A percentile compares a stretch with the other conserved stretches of the same genome.
phyloP scores from a whole-genome alignment of 2,329 filamentous ascomycete genomes.

The Colletotrichum shisoi region DNA sequence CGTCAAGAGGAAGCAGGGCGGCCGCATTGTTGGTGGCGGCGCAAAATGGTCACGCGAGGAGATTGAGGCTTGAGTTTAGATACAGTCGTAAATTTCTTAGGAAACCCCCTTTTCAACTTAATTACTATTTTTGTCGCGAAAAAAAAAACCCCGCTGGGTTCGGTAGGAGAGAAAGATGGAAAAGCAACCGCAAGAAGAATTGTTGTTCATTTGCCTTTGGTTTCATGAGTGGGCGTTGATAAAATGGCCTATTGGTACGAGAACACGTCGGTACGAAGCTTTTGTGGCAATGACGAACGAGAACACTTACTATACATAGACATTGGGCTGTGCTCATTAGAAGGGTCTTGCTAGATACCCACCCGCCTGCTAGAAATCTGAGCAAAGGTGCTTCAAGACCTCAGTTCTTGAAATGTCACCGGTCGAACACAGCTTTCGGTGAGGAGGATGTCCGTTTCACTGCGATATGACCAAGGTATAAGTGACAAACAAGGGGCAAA shows the following conservation, averaged over 20 bases:
- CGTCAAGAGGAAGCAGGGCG: slow-evolving; percentile 88
- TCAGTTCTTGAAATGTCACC: too few species aligned
- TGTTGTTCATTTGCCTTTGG: background rate
- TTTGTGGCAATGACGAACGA: slow-evolving; percentile 5
- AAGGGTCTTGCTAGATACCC: background rate
- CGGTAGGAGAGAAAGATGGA: background rate
- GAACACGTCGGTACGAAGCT: background rate
- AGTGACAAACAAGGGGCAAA: background rate
- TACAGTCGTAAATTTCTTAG: background rate
- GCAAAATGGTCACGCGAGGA: slow-evolving; percentile 72
- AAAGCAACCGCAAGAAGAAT: slow-evolving; percentile 1
- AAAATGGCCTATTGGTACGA: slow-evolving; percentile 14
- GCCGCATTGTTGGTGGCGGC: slow-evolving; percentile 63
- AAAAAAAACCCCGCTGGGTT: background rate
- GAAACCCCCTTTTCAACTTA: too few species aligned
- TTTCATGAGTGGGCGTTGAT: slow-evolving; percentile 1
- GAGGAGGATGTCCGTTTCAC: too few species aligned
- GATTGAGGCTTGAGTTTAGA: slow-evolving; percentile 64
- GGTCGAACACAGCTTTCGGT: too few species aligned
- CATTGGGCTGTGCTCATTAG: background rate
- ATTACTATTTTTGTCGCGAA: background rate
- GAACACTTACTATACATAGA: slow-evolving; percentile 1
- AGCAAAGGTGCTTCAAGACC: background rate
- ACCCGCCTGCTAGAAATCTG: background rate
- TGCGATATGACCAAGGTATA: too few species aligned